Percentiles rank a stretch among this genome's conserved stretches.
These are phyloP conservation scores for Metschnikowia shivogae DNA, from an alignment of 805 yeast species.

Conservation along the genomic window DNA sequence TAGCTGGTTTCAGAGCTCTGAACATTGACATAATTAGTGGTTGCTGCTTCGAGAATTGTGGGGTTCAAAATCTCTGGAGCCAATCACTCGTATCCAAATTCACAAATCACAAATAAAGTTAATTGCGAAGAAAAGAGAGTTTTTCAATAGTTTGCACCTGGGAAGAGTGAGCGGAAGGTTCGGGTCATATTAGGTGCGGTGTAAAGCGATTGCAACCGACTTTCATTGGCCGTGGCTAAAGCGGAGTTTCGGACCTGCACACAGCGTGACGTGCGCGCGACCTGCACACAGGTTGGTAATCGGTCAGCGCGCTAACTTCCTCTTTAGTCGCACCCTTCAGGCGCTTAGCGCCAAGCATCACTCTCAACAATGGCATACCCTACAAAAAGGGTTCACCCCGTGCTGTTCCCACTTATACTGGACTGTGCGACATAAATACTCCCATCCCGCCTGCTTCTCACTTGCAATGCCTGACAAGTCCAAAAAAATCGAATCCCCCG, in stretches of 20 bases:
- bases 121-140: too few relatives aligned
- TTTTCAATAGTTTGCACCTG: too few relatives aligned
- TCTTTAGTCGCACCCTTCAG: not conserved
- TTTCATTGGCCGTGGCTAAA: not conserved
- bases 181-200: not conserved
- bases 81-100: too few relatives aligned
- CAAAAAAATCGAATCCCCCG: conserved; percentile 1
- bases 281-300: not conserved
- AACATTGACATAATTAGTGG: not conserved
- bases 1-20: not conserved
- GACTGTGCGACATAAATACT: not conserved
- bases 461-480: conserved; percentile 2
- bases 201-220: not conserved
- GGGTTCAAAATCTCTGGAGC: too few relatives aligned
- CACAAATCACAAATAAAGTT: too few relatives aligned
- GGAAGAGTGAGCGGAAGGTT: too few relatives aligned
- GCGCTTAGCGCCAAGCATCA: not conserved
- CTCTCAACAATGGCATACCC: not conserved
- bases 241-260: not conserved
- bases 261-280: not conserved
- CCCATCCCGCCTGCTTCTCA: too few relatives aligned
- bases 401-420: not conserved
- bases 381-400: too few relatives aligned
- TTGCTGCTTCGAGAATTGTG: too few relatives aligned
- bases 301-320: not conserved